Percentiles rank a stretch among this genome's conserved stretches.
Conservation (phyloP, 495 filamentous ascomycete genomes). For the Terfezia claveryi region DNA sequence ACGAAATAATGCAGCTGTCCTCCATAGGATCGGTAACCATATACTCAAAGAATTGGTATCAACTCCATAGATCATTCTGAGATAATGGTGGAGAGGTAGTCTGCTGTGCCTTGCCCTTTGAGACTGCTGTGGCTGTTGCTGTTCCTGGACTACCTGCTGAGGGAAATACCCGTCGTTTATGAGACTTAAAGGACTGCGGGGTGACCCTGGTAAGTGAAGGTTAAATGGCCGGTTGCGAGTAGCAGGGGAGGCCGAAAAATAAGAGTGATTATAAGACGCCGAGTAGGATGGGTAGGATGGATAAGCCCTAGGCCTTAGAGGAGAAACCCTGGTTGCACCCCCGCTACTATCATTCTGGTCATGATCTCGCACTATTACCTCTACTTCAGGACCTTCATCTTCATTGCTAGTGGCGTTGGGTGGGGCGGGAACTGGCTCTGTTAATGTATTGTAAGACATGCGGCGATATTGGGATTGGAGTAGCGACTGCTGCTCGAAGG, state of each 20-base stretch:
- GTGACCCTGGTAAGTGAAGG: not conserved
- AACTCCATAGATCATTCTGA: conserved; percentile 14
- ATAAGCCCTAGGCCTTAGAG: conserved; percentile 9
- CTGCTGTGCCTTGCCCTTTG: not conserved
- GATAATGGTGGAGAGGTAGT: not conserved
- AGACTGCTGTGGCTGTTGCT: not conserved
- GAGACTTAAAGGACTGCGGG: not conserved
- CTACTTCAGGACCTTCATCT: conserved; percentile 4
- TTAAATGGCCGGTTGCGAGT: not conserved
- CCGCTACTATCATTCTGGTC: conserved; percentile 3
- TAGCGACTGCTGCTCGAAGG: conserved; percentile 9
- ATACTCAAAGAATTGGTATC: conserved; percentile 9
- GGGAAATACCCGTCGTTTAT: not conserved
- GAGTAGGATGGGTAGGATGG: conserved; percentile 17
- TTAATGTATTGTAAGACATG: conserved; percentile 15
- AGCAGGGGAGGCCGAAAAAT: conserved; percentile 6
- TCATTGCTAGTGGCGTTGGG: too few relatives aligned
- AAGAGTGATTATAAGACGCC: conserved; percentile 12
- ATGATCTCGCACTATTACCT: conserved; percentile 1
- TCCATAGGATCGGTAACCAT: conserved; percentile 15
- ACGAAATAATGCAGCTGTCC: conserved; percentile 12
- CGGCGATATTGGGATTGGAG: conserved; percentile 10
- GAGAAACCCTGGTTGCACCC: conserved; percentile 4
- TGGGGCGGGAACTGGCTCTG: not conserved
- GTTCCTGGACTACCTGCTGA: not conserved